phyloP scores from a whole-genome alignment of 2,329 filamentous ascomycete genomes.

The Rutstroemia sydowiana region DNA sequence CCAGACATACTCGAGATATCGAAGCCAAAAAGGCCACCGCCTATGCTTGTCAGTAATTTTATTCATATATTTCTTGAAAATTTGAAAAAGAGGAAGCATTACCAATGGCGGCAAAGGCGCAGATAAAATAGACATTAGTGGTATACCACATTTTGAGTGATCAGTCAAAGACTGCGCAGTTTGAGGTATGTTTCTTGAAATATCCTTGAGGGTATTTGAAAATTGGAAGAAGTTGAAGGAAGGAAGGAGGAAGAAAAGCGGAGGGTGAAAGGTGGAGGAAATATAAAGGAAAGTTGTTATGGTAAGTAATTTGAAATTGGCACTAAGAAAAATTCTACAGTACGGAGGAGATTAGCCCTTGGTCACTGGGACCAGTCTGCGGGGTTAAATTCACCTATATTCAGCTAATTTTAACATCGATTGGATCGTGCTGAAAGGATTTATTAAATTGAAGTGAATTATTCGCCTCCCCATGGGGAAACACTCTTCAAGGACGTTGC shows the following conservation, averaged over 20 bases:
- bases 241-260: neutral
- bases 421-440: too few species aligned
- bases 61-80: neutral
- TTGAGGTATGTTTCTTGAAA: too few species aligned
- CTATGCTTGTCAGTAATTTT: conserved; percentile 21
- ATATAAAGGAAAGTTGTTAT: neutral
- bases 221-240: neutral
- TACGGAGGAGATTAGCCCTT: too few species aligned
- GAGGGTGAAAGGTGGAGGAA: neutral
- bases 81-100: conserved; percentile 18
- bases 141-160: conserved; percentile 25
- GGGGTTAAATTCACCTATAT: too few species aligned
- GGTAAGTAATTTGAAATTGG: neutral
- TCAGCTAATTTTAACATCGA: too few species aligned
- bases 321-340: neutral
- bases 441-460: too few species aligned
- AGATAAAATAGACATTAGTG: conserved; percentile 52
- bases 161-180: neutral
- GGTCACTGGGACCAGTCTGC: too few species aligned
- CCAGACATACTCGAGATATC: conserved; percentile 71
- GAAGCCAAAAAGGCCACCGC: conserved; percentile 68
- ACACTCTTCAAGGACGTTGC: too few species aligned
- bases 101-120: conserved; percentile 55
- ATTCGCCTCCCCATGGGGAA: too few species aligned
- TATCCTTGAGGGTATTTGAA: too few species aligned